These are phyloP conservation scores for Evansstolkia leycettana DNA, from an alignment of 495 filamentous ascomycete species.

Conservation along the genomic window DNA sequence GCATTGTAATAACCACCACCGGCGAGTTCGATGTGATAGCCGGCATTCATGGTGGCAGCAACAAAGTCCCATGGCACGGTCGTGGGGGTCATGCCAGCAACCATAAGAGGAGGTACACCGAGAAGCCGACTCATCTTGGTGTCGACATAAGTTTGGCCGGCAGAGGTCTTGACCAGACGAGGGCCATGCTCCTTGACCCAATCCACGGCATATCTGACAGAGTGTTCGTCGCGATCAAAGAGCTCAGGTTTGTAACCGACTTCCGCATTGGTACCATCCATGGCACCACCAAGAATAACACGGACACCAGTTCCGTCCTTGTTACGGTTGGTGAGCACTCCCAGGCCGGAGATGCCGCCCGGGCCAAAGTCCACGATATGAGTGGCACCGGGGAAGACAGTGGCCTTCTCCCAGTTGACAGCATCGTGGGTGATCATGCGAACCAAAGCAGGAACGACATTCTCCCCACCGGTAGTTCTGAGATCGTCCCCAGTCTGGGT, in stretches of 20 bases:
- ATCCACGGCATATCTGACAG: conserved; percentile 91
- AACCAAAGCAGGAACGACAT: conserved; percentile 69
- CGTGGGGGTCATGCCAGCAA: conserved; percentile 91
- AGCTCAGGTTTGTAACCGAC: conserved; percentile 95
- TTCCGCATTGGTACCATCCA: conserved; percentile 79
- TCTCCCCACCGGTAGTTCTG: conserved; percentile 45
- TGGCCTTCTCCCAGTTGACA: conserved; percentile 92
- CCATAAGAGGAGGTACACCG: conserved; percentile 81
- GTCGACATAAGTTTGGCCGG: conserved; percentile 80
- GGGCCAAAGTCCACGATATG: conserved; percentile 95
- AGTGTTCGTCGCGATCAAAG: conserved; percentile 89
- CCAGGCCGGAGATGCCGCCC: conserved; percentile 89
- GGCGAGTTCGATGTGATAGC: conserved; percentile 84
- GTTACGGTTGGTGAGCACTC: conserved; percentile 93
- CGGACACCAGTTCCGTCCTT: conserved; percentile 96
- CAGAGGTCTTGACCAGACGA: conserved; percentile 72
- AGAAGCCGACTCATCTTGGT: conserved; percentile 95
- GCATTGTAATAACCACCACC: conserved; percentile 92
- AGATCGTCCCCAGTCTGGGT: conserved; percentile 80
- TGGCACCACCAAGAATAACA: conserved; percentile 81
- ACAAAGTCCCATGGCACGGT: conserved; percentile 95
- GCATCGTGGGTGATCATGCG: conserved; percentile 88
- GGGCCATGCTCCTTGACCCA: conserved; percentile 97
- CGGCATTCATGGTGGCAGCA: conserved; percentile 88
- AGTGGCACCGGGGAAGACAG: conserved; percentile 74